Evolutionary conservation across 768 basidiomycete species (phyloP), one percentile per base, ranked within the genome.

Genomic region (Lentinula aciculospora): DNA sequence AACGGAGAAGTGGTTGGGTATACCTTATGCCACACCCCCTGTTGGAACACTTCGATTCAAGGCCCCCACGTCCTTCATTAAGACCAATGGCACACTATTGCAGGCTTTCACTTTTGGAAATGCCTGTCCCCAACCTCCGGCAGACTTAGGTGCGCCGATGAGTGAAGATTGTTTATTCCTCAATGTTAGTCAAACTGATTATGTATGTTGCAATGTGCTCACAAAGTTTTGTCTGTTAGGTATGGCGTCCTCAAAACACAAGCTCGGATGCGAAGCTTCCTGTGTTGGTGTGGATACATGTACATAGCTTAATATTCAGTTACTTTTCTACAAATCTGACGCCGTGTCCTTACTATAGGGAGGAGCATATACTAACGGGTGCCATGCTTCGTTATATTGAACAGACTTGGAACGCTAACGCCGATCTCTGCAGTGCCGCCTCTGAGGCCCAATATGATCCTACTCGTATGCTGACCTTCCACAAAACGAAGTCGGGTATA

Each of bases 21-120:
- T 88, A 32, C 85, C 80, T 0, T 88, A 73, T 57, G 85, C 82
- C 3, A 68, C 77, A 59, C 74, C 84, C 1, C 86, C 86, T 0
- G 61, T 81, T 0, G 84, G 83, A 1, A 39, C 64, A 6, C 72
- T 86, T 44, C 77, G 85, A 2, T 85, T 88, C 69, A 80, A 79
- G 59, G 76, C 79, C 0, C 83, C 86, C 2, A 70, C 77, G 0
- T 65, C 76, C 2, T 73, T 83, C 56, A 68, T 68, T 17, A 62
- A 61, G 28, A 59, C 70, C 0, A 48, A 21, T 32, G 62, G 54
- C 10, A 70, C 58, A 0, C 58, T 81, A 1, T 67, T 72, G 34
- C 65, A 78, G 57, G 81, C 84, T 12, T 74, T 75, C 12, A 53
- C 64, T 7, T 85, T 84, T 58, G 81, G 82, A 0, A 72, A 81